Percentiles rank a stretch among this genome's conserved stretches.
phyloP scores from a whole-genome alignment of 305 asterid genomes.

The Petunia hybrid region DNA sequence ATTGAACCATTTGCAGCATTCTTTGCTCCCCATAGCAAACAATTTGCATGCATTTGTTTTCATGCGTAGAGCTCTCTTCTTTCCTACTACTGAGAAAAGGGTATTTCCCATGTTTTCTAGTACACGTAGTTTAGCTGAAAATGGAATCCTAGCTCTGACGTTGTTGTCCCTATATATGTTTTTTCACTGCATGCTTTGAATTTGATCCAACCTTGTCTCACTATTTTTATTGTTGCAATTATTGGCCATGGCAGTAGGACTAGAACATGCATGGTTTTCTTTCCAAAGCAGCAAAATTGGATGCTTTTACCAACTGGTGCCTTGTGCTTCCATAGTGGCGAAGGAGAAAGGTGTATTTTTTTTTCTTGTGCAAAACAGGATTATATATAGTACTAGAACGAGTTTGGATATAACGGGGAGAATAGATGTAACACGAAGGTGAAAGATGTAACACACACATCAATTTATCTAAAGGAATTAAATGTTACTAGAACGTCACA shows the following conservation, averaged over 20 bases:
- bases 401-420: too few relatives aligned
- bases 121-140: conserved; percentile 54
- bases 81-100: conserved; percentile 43
- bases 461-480: too few relatives aligned
- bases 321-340: not conserved
- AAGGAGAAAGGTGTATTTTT: not conserved
- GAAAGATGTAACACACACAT: too few relatives aligned
- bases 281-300: not conserved
- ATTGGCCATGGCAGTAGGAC: not conserved
- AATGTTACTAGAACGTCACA: too few relatives aligned
- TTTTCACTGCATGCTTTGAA: too few relatives aligned
- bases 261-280: conserved; percentile 8
- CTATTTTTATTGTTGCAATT: conserved; percentile 38
- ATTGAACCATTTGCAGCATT: not conserved
- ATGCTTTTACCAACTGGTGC: not conserved
- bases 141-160: conserved; percentile 41
- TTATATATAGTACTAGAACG: too few relatives aligned
- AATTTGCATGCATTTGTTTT: not conserved
- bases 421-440: too few relatives aligned
- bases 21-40: not conserved
- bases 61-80: not conserved
- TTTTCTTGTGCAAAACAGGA: too few relatives aligned
- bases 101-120: conserved; percentile 44
- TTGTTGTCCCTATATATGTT: conserved; percentile 27
- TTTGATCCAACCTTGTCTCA: conserved; percentile 41